Base-by-base conservation (phyloP, 805 yeast genomes). In the Starmerella stigmatis region DNA sequence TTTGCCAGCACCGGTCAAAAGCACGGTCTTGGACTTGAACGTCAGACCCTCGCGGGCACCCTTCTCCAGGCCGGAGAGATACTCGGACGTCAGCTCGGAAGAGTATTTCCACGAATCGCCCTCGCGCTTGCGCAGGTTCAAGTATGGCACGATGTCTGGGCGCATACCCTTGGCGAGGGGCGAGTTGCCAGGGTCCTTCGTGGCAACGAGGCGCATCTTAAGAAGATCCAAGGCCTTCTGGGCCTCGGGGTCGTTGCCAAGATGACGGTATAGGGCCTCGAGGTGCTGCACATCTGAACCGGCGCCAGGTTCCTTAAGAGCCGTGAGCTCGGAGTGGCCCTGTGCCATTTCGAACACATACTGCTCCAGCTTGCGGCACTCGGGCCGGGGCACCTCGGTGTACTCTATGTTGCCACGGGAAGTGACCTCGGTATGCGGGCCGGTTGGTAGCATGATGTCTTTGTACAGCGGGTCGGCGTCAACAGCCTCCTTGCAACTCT, bases 1-100 rank as follows among this genome's bases (percentile, higher is more conserved):
- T 40, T 85, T 88, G 73, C 98, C 98, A 42, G 97, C 97, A 73
- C 98, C 98, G 40, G 98, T 92, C 55, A 92, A 73, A 60, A 92
- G 75, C 43, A 88, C 96, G 56, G 79, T 79, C 67, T 86, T 92
- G 64, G 78, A 85, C 64, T 80, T 78, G 72, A 79, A 92, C 31
- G 95, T 76, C 46, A 86, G 75, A 70, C 98, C 98, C 58, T 88
- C 92, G 53, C 85, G 77, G 28, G 98, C 96, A 64, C 94, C 95
- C 51, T 75, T 74, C 69, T 92, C 97, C 61, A 92, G 78, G 48
- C 92, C 94, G 62, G 86, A 88, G 64, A 92, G 75, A 69, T 81
- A 92, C 34, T 71, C 60, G 30, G 88, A 72, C 29, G 98, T 79
- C 52, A 84, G 72, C 54, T 72, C 71, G 59, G 79, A 78, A 67